Percentiles rank a stretch among this genome's conserved stretches.
These are phyloP conservation scores for Globisporangium sylvaticum DNA, from an alignment of 352 stramenopile genomes.

Conservation along the genomic window DNA sequence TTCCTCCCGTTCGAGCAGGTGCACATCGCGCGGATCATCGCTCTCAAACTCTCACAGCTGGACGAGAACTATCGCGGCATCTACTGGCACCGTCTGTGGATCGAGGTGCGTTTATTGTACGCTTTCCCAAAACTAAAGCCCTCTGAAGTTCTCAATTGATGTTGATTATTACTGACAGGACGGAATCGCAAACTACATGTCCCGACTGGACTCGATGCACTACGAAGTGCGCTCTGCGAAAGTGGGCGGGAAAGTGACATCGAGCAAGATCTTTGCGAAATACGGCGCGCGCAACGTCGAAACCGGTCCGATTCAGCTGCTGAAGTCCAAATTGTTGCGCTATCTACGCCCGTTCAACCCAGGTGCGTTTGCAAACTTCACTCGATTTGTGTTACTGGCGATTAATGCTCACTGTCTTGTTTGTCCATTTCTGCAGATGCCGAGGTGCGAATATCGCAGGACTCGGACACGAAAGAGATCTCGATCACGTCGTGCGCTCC, in stretches of 20 bases:
- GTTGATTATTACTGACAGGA: slow-evolving; percentile 19
- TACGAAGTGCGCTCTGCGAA: slow-evolving; percentile 63
- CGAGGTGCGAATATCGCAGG: slow-evolving; percentile 64
- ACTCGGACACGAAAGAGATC: slow-evolving; percentile 45
- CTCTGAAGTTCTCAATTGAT: neutral
- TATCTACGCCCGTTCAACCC: slow-evolving; percentile 73
- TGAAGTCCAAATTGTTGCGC: slow-evolving; percentile 79
- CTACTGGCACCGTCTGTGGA: slow-evolving; percentile 76
- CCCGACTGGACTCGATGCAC: slow-evolving; percentile 63
- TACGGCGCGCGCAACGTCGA: slow-evolving; percentile 81
- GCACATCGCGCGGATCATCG: slow-evolving; percentile 78
- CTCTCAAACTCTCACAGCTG: slow-evolving; percentile 72
- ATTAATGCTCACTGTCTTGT: neutral
- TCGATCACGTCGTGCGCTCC: slow-evolving; percentile 59
- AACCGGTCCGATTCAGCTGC: slow-evolving; percentile 70
- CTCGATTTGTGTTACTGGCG: neutral
- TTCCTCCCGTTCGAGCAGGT: slow-evolving; percentile 86
- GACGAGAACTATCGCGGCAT: slow-evolving; percentile 67
- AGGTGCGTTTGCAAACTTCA: slow-evolving; percentile 18
- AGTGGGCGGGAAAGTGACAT: slow-evolving; percentile 44
- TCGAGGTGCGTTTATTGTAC: slow-evolving; percentile 37
- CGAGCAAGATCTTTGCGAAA: slow-evolving; percentile 75
- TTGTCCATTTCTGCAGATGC: slow-evolving; percentile 26
- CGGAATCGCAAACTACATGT: slow-evolving; percentile 67
- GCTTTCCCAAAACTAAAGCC: neutral